Evolutionary conservation across 192 early-diverging fungal species (phyloP).

Genomic region (Rhizoclosmatium sp.): DNA sequence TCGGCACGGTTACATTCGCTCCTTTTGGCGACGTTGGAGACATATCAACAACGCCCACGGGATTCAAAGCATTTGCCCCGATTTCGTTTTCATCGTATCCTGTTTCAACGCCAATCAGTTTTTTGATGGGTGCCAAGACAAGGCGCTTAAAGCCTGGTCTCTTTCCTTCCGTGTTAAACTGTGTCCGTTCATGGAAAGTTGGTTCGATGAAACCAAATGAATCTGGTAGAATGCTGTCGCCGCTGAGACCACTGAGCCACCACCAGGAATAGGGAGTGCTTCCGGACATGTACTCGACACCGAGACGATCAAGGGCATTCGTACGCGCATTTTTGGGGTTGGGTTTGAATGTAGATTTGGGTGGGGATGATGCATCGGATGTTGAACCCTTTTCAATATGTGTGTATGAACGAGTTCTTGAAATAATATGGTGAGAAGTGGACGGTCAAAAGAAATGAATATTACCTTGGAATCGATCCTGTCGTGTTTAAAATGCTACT

Average conservation of each 20-base stretch:
- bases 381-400: background rate
- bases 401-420: slow-evolving; percentile 10
- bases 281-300: slow-evolving; percentile 20
- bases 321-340: background rate
- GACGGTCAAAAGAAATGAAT: no score
- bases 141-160: slow-evolving; percentile 33
- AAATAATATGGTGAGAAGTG: no score
- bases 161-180: slow-evolving; percentile 34
- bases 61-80: background rate
- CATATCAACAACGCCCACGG: background rate
- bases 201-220: slow-evolving; percentile 33
- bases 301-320: slow-evolving; percentile 21
- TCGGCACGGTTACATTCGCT: background rate
- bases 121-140: slow-evolving; percentile 29
- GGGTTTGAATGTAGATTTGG: background rate
- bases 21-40: background rate
- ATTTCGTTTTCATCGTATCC: slow-evolving; percentile 1
- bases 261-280: slow-evolving; percentile 36
- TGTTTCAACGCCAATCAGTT: slow-evolving; percentile 31
- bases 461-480: no score
- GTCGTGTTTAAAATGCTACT: no score
- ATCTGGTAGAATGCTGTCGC: slow-evolving; percentile 35
- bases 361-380: background rate
- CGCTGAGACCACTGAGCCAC: slow-evolving; percentile 37
- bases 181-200: slow-evolving; percentile 32